These are phyloP conservation scores for Neospermospora avenae DNA, from an alignment of 2,329 filamentous ascomycete genomes.

Conservation along the genomic window DNA sequence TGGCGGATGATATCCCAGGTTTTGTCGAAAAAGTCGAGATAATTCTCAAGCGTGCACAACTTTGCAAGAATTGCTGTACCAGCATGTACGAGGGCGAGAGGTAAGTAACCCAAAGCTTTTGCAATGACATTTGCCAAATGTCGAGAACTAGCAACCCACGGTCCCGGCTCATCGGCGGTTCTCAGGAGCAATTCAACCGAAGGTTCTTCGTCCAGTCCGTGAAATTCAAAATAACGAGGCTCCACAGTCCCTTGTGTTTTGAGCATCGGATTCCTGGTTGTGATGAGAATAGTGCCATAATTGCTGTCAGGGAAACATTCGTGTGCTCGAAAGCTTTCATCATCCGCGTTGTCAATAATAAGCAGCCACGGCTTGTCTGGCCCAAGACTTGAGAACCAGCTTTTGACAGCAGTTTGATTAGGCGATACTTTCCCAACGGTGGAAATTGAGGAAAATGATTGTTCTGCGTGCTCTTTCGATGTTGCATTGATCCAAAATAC, in stretches of 20 bases:
- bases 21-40: constrained; percentile 11
- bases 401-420: constrained; percentile 14
- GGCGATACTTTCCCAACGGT: constrained; percentile 11
- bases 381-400: constrained; percentile 26
- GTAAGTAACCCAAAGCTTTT: constrained; percentile 28
- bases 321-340: constrained; percentile 33
- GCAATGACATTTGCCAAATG: constrained; percentile 21
- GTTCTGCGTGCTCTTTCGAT: constrained; percentile 8
- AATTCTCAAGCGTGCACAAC: constrained; percentile 8
- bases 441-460: constrained; percentile 7
- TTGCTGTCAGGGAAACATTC: constrained; percentile 30
- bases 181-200: constrained; percentile 31
- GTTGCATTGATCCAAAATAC: constrained; percentile 15
- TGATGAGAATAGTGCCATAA: constrained; percentile 37
- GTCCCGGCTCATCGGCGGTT: constrained; percentile 14
- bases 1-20: constrained; percentile 14
- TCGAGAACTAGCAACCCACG: constrained; percentile 1
- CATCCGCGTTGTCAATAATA: constrained; percentile 45
- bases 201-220: constrained; percentile 26
- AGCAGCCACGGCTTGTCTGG: constrained; percentile 38
- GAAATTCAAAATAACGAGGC: constrained; percentile 19
- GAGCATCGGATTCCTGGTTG: constrained; percentile 35
- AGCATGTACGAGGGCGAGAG: constrained; percentile 33
- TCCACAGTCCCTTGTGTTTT: constrained; percentile 33
- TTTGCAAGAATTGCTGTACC: constrained; percentile 15